Evolutionary conservation across 345 rosid species (phyloP).

Genomic region (Euphorbia lathyris): DNA sequence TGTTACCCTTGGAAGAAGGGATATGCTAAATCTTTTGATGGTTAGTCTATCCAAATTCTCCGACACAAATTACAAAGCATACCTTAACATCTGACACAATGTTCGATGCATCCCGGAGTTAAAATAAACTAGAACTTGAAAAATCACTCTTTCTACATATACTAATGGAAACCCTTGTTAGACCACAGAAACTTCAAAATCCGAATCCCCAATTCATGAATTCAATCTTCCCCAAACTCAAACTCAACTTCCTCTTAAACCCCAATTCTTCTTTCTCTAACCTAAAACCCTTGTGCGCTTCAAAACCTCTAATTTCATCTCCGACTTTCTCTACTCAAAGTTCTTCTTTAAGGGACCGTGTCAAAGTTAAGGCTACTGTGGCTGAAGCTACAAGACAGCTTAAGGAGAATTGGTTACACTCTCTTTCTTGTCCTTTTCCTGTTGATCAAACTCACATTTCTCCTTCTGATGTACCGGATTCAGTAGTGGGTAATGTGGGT

Average conservation of each 20-base stretch:
- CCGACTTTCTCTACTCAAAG: not conserved
- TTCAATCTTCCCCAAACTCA: slow-evolving; percentile 5
- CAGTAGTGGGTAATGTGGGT: slow-evolving; percentile 21
- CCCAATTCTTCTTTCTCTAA: not conserved
- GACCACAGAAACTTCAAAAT: not conserved
- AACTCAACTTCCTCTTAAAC: slow-evolving; percentile 2
- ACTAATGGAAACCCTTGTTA: slow-evolving; percentile 15
- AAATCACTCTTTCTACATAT: not conserved
- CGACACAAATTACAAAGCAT: too few relatives aligned
- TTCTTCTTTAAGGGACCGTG: not conserved
- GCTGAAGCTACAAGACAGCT: slow-evolving; percentile 34
- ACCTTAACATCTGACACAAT: too few relatives aligned
- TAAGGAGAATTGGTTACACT: slow-evolving; percentile 61
- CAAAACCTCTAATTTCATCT: not conserved
- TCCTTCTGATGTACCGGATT: slow-evolving; percentile 4
- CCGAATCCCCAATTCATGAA: slow-evolving; percentile 22
- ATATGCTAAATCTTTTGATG: too few relatives aligned
- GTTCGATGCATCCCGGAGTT: too few relatives aligned
- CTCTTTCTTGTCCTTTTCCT: slow-evolving; percentile 45
- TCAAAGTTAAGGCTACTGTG: slow-evolving; percentile 13
- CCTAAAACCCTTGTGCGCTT: slow-evolving; percentile 17
- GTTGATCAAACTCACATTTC: not conserved
- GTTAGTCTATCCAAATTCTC: too few relatives aligned
- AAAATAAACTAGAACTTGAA: too few relatives aligned
- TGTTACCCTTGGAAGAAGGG: too few relatives aligned